A percentile compares a stretch with the other conserved stretches of the same genome.
These are phyloP conservation scores for Passiflora organensis DNA, from an alignment of 345 rosid species.

Conservation along the genomic window DNA sequence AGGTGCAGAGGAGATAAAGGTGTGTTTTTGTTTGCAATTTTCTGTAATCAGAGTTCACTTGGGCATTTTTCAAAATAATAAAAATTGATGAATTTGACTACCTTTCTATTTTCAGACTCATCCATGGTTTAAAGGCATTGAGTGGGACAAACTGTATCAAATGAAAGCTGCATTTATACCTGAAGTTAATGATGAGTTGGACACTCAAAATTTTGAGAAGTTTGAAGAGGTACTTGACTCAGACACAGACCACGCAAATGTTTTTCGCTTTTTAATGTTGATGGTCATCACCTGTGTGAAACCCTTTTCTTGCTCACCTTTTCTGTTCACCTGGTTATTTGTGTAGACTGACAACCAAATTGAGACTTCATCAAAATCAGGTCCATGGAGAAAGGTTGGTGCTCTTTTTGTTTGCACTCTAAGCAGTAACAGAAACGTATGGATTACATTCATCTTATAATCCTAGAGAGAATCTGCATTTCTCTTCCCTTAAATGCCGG, in stretches of 20 bases:
- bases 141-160: conserved; percentile 56
- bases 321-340: not conserved
- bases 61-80: not conserved
- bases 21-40: no score
- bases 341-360: conserved; percentile 22
- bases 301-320: conserved; percentile 3
- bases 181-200: conserved; percentile 55
- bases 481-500: no score
- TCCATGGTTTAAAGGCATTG: conserved; percentile 54
- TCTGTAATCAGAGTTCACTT: no score
- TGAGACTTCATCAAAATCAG: conserved; percentile 24
- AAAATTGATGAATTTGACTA: conserved; percentile 3
- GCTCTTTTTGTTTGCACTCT: no score
- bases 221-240: conserved; percentile 52
- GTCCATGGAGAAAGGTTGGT: conserved; percentile 39
- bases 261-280: no score
- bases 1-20: conserved; percentile 61
- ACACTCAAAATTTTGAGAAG: conserved; percentile 63
- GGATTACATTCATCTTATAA: no score
- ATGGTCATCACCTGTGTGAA: no score
- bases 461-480: no score
- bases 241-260: not conserved
- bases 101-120: conserved; percentile 39
- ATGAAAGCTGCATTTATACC: conserved; percentile 60
- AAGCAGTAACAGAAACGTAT: no score